A percentile compares a stretch with the other conserved stretches of the same genome.
These are phyloP conservation scores for Lagerstroemia speciosa DNA, from an alignment of 345 rosid species.

Conservation along the genomic window DNA sequence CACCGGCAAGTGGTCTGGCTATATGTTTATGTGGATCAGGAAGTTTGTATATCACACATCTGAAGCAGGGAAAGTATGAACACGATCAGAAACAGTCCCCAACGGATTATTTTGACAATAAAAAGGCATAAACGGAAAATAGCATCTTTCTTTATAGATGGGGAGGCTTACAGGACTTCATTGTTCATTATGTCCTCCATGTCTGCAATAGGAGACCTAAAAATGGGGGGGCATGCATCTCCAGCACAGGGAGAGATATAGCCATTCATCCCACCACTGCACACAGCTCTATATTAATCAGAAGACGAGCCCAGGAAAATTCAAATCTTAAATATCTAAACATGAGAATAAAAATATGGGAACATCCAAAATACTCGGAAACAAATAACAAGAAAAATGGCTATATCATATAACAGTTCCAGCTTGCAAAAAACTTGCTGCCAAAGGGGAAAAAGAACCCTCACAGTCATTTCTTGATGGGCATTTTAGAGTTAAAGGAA, in stretches of 20 bases:
- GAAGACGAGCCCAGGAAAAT: conserved; percentile 13
- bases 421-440: not conserved
- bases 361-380: not conserved
- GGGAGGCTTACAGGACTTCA: conserved; percentile 66
- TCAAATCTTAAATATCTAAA: not conserved
- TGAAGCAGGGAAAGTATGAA: conserved; percentile 21
- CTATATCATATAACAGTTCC: not conserved
- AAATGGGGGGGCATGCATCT: conserved; percentile 63
- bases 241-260: conserved; percentile 72
- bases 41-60: conserved; percentile 74
- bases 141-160: not conserved
- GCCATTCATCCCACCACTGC: conserved; percentile 98
- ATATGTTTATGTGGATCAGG: conserved; percentile 67
- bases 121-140: not conserved
- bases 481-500: not conserved
- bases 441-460: not conserved
- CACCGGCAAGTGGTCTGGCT: conserved; percentile 49
- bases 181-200: conserved; percentile 84
- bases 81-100: not conserved
- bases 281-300: conserved; percentile 36
- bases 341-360: not conserved
- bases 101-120: not conserved
- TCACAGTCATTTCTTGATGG: not conserved
- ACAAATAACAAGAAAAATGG: not conserved
- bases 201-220: conserved; percentile 66